Evolutionary conservation across 2,329 filamentous ascomycete genomes (phyloP).

Genomic region (Aaosphaeria pasadenensis): DNA sequence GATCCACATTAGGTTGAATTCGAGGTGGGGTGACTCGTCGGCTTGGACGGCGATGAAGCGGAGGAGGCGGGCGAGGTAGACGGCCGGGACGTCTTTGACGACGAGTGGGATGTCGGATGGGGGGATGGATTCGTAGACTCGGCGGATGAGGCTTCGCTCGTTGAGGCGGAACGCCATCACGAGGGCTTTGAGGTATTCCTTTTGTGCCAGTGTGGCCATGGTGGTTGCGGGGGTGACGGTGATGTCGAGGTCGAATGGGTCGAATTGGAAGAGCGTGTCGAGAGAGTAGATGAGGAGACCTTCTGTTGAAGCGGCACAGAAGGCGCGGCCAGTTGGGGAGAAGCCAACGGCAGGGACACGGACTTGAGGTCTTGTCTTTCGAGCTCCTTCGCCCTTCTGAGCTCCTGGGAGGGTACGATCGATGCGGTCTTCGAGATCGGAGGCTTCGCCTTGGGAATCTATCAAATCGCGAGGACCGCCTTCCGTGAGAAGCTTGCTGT

Average conservation of each 20-base stretch:
- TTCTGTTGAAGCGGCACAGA: slow-evolving; percentile 94
- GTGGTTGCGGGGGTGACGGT: slow-evolving; percentile 79
- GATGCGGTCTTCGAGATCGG: slow-evolving; percentile 80
- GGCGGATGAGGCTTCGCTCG: slow-evolving; percentile 74
- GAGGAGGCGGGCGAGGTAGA: slow-evolving; percentile 82
- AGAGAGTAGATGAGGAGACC: slow-evolving; percentile 91
- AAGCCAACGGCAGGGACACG: slow-evolving; percentile 83
- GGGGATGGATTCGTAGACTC: slow-evolving; percentile 82
- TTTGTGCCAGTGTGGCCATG: slow-evolving; percentile 67
- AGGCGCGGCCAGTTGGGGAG: slow-evolving; percentile 81
- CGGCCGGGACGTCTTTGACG: slow-evolving; percentile 72
- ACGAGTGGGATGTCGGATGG: slow-evolving; percentile 71
- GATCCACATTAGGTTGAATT: slow-evolving; percentile 93
- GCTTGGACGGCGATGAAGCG: slow-evolving; percentile 85
- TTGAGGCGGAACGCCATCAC: slow-evolving; percentile 98
- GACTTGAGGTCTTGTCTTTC: slow-evolving; percentile 76
- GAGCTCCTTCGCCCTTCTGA: slow-evolving; percentile 81
- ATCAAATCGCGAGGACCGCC: slow-evolving; percentile 81
- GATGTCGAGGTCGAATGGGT: slow-evolving; percentile 94
- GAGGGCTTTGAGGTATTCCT: slow-evolving; percentile 85
- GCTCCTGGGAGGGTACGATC: slow-evolving; percentile 80
- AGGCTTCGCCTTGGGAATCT: slow-evolving; percentile 83
- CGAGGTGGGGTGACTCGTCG: slow-evolving; percentile 87
- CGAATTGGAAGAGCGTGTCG: slow-evolving; percentile 80
- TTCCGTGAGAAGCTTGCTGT: slow-evolving; percentile 87